phyloP scores from a whole-genome alignment of 2,329 filamentous ascomycete genomes.

The Bipolaris sorokiniana region DNA sequence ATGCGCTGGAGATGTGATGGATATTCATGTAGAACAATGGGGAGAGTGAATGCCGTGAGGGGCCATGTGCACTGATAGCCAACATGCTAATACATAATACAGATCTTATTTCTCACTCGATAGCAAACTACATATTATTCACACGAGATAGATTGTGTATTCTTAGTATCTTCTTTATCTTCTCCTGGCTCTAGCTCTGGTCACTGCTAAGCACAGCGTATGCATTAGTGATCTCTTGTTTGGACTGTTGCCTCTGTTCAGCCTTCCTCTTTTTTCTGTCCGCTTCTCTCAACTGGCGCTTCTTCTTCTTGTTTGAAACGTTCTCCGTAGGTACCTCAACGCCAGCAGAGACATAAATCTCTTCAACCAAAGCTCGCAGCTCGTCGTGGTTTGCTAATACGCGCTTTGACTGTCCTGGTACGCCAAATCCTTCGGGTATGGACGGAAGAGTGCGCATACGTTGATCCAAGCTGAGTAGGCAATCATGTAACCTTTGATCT shows the following conservation, averaged over 20 bases:
- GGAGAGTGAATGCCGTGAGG: no score
- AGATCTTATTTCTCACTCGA: no score
- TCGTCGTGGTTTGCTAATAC: slow-evolving; percentile 22
- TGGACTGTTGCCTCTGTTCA: slow-evolving; percentile 21
- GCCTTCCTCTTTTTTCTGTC: slow-evolving; percentile 37
- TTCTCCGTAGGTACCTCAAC: slow-evolving; percentile 26
- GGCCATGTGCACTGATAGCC: no score
- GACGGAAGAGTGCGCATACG: slow-evolving; percentile 32
- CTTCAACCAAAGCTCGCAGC: slow-evolving; percentile 29
- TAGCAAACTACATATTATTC: no score
- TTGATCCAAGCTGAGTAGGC: slow-evolving; percentile 14
- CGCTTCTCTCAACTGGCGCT: slow-evolving; percentile 32
- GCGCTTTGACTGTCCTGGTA: slow-evolving; percentile 32
- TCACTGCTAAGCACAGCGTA: neutral
- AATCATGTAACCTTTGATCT: slow-evolving; percentile 1
- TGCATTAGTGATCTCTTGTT: neutral
- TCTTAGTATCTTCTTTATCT: neutral
- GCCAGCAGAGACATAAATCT: slow-evolving; percentile 37
- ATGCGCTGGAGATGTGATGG: no score
- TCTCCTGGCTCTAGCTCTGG: neutral
- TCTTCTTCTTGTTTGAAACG: slow-evolving; percentile 31
- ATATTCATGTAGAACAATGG: no score
- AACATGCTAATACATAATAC: no score
- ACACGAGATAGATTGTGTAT: no score
- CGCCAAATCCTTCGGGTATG: slow-evolving; percentile 31